Base-by-base conservation (phyloP, 306 rosid genomes). In the Lathyrus oleraceus region DNA sequence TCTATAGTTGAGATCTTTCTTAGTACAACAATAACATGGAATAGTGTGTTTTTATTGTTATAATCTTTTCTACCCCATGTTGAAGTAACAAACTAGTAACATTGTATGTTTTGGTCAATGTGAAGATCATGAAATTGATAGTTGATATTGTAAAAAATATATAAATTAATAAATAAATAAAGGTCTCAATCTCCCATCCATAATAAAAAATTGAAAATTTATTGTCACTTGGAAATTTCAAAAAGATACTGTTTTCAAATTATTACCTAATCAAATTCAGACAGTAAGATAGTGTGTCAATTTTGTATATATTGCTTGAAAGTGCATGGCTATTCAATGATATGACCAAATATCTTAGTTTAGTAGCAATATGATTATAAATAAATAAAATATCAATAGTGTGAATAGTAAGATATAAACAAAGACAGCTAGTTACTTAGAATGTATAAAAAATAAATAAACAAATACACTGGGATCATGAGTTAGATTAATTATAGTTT, bases 1-100 rank as follows among this genome's bases (percentile, higher is more conserved):
- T 74, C 67, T 61, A 49, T 73, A 2, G 85, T 71, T 82, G 85
- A 82, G 80, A 82, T 74, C 19, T 82, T 51, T 63, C 58, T 59
- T 13, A 38, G 70, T 77, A 77, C 79, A 78, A 81, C 63, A 69
- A 77, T 73, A 61, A 59, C 40, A 39, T 38, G 53, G 30, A 28
- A 39, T 28, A 2, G 11, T 52, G 61, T 25, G 30, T 49, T 15
- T 4, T 42, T 21, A 49, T 42, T 40, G 28, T 43, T 14, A 12
- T 43, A 63, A 64, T 44, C 28, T 35, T 23, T 45, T 58, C 9
- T 52, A 57, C 49, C 27, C 56, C 16, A 47, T 47, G 61, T 53
- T 39, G 76, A 69, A 74, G 11, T 36, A 48, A 69, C 69, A 80
- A 61, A 40, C 39, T 51, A 73, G 72, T 11, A 61, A 61, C 16